phyloP scores from a whole-genome alignment of 169 alveolate genomes.

The Plasmodium yoelii region DNA sequence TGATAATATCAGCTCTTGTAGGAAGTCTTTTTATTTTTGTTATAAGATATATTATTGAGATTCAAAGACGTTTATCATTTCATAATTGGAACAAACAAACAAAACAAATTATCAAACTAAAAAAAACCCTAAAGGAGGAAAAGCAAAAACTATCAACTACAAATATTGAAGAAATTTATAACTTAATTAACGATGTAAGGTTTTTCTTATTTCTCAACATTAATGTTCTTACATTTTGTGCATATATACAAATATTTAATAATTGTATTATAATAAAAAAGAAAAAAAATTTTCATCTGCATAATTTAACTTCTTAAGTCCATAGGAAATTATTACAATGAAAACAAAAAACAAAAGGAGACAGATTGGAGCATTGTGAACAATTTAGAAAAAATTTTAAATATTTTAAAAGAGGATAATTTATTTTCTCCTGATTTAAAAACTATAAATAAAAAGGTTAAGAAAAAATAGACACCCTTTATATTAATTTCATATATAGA shows the following conservation, averaged over 20 bases:
- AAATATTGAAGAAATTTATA: slow-evolving; percentile 68
- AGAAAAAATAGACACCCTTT: not conserved
- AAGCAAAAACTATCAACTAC: slow-evolving; percentile 49
- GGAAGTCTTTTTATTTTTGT: slow-evolving; percentile 69
- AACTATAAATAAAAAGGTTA: slow-evolving; percentile 49
- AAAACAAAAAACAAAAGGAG: not conserved
- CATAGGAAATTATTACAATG: slow-evolving; percentile 17
- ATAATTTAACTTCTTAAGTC: slow-evolving; percentile 8
- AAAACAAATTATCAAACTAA: slow-evolving; percentile 58
- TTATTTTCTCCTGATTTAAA: slow-evolving; percentile 69
- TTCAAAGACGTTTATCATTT: slow-evolving; percentile 69
- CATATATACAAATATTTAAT: not conserved
- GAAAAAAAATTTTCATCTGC: not conserved
- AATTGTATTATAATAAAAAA: slow-evolving; percentile 14
- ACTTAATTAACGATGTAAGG: slow-evolving; percentile 54
- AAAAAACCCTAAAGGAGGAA: slow-evolving; percentile 44
- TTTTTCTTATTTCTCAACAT: slow-evolving; percentile 7
- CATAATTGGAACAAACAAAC: slow-evolving; percentile 72
- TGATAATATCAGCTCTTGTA: slow-evolving; percentile 66
- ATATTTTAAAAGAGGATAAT: slow-evolving; percentile 67
- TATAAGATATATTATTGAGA: slow-evolving; percentile 70
- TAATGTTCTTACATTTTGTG: not conserved
- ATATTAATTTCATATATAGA: not conserved
- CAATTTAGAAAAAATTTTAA: slow-evolving; percentile 66
- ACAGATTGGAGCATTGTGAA: slow-evolving; percentile 24